A percentile compares a stretch with the other conserved stretches of the same genome.
phyloP scores from a whole-genome alignment of 2,329 filamentous ascomycete species.

The Penicillium sp. region DNA sequence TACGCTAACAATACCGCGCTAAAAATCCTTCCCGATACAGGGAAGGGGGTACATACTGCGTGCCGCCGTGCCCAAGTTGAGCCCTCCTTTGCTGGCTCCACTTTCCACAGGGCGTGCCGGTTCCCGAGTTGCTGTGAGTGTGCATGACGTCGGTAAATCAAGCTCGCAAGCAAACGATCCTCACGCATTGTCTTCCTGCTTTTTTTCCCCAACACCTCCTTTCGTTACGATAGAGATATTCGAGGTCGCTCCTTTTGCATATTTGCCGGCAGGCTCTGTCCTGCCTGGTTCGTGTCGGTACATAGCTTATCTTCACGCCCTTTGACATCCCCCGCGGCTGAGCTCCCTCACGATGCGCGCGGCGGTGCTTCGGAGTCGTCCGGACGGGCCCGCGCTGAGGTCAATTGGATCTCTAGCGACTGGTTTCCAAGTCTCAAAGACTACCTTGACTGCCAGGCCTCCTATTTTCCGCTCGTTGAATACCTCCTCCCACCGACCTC shows the following conservation, averaged over 20 bases:
- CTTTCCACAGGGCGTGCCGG: conserved; percentile 4
- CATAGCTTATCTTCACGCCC: conserved; percentile 13
- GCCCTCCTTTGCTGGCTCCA: neutral
- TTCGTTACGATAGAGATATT: conserved; percentile 7
- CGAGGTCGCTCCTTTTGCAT: conserved; percentile 6
- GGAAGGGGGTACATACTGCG: no score
- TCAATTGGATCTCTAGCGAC: conserved; percentile 28
- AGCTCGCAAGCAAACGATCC: neutral
- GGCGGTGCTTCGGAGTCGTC: conserved; percentile 34
- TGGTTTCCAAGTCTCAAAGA: conserved; percentile 23
- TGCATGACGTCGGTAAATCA: conserved; percentile 15
- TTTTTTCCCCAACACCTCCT: neutral
- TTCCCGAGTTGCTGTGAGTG: conserved; percentile 1
- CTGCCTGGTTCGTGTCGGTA: conserved; percentile 6
- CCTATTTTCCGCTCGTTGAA: conserved; percentile 26
- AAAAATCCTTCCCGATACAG: no score
- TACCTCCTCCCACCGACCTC: conserved; percentile 21
- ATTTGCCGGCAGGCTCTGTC: conserved; percentile 12
- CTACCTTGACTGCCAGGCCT: conserved; percentile 12
- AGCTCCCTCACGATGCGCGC: conserved; percentile 33
- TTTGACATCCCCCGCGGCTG: conserved; percentile 13
- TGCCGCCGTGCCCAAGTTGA: neutral
- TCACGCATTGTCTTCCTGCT: neutral
- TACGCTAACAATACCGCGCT: no score
- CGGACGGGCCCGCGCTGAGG: conserved; percentile 30